Evolutionary conservation across 2,329 filamentous ascomycete genomes (phyloP), one percentile per base, ranked within the genome.

Genomic region (Penicillium carneum): DNA sequence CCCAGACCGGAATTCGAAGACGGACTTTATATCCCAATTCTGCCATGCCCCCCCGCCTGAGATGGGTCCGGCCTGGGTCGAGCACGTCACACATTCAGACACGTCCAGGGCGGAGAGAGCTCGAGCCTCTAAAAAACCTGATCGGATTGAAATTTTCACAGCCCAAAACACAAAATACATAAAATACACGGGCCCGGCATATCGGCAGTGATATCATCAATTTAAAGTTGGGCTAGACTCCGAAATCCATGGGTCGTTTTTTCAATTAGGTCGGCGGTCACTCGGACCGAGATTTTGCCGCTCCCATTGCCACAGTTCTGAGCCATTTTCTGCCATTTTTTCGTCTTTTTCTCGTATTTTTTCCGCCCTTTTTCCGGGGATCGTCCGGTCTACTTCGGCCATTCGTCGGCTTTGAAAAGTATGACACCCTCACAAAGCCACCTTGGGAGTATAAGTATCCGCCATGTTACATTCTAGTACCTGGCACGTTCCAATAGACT

Each of bases 301-400:
- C 0, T n/a, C 18, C 23, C 9, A n/a, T 31, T n/a, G 45, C 29
- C 8, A 14, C 29, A 9, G 10, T 11, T 11, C 33, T 49, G 53
- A 18, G 54, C 23, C 6, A 16, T 50, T 26, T 26, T 26, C 23
- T 26, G 23, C 23, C 23, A 26, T 26, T 5, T 26, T 26, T 1
- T 26, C 20, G 23, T 6, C 23, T 4, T 26, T 26, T 26, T 26
- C 23, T 26, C 23, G 23, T 26, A 26, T 26, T 26, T 26, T 26
- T 26, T 26, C 23, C 23, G 23, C 34, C 26, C 26, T 43, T 4
- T 49, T 33, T 20, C 38, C 38, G 55, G 55, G 29, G 54, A 57
- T 51, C 7, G 7, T 14, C 18, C 47, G 61, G 41, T 50, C 39
- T 57, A 66, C 56, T 41, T 69, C 66, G 65, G 66, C 64, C 61